phyloP scores from a whole-genome alignment of 495 filamentous ascomycete genomes.

The Schizothecium vesticola region DNA sequence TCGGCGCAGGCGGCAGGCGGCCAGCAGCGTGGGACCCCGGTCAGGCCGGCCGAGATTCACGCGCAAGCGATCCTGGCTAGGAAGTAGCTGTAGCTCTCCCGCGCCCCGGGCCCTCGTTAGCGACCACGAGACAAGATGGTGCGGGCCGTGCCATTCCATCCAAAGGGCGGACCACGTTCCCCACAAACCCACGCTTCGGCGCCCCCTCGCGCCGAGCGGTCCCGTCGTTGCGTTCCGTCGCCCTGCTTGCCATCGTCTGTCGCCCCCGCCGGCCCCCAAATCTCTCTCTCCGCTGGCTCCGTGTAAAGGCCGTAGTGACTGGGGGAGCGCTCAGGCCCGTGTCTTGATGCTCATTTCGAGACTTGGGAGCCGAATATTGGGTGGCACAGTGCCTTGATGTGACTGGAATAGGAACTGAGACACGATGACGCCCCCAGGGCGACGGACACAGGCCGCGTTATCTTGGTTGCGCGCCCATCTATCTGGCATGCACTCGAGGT shows the following conservation, averaged over 20 bases:
- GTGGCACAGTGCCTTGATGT: conserved; percentile 12
- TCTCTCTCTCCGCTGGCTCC: background rate
- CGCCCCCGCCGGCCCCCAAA: background rate
- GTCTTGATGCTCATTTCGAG: conserved; percentile 10
- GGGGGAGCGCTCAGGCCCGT: background rate
- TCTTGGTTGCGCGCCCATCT: conserved; percentile 11
- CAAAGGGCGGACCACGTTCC: background rate
- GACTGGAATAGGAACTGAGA: conserved; percentile 14
- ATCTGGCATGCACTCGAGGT: conserved; percentile 10
- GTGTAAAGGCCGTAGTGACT: conserved; percentile 23
- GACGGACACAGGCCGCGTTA: conserved; percentile 8
- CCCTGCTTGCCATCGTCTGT: background rate
- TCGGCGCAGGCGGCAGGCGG: background rate
- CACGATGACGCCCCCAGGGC: conserved; percentile 20
- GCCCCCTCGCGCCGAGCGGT: background rate
- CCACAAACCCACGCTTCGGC: background rate
- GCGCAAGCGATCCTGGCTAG: background rate
- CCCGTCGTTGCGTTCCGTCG: no score
- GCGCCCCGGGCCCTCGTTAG: background rate
- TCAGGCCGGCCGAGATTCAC: no score
- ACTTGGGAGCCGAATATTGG: conserved; percentile 1
- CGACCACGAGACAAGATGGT: background rate
- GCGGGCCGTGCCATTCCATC: conserved; percentile 1
- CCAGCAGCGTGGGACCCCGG: background rate
- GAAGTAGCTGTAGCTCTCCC: background rate